Evolutionary conservation across 495 filamentous ascomycete species (phyloP).

Genomic region (Penicillium coprophilum): DNA sequence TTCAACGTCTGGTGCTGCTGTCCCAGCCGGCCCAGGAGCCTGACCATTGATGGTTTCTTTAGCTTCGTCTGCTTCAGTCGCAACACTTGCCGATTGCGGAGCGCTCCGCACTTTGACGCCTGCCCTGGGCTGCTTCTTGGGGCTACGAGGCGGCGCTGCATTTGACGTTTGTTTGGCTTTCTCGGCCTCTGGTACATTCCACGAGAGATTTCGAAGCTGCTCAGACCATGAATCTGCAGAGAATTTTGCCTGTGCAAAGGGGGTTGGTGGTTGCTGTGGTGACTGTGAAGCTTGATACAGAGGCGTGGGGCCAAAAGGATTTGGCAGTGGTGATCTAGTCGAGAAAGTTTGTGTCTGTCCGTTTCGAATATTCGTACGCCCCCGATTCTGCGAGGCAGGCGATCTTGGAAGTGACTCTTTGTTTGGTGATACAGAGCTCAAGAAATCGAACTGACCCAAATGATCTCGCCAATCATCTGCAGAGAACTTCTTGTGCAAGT

Average conservation of each 20-base stretch:
- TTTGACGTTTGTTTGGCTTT: conserved; percentile 28
- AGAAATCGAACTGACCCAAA: conserved; percentile 52
- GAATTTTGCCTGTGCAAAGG: conserved; percentile 53
- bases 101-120: conserved; percentile 27
- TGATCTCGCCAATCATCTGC: conserved; percentile 59
- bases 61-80: conserved; percentile 47
- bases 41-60: conserved; percentile 30
- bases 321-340: conserved; percentile 18
- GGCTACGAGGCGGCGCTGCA: conserved; percentile 36
- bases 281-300: neutral
- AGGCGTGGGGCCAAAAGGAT: conserved; percentile 15
- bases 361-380: conserved; percentile 24
- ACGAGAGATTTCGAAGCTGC: conserved; percentile 60
- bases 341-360: conserved; percentile 16
- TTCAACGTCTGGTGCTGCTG: conserved; percentile 26
- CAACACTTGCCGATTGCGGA: conserved; percentile 39
- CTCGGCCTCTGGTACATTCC: conserved; percentile 42
- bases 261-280: conserved; percentile 26
- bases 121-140: conserved; percentile 35
- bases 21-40: conserved; percentile 12
- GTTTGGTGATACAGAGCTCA: conserved; percentile 39
- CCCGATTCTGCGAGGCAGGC: conserved; percentile 36
- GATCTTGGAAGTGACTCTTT: conserved; percentile 36
- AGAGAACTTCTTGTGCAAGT: conserved; percentile 74
- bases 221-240: conserved; percentile 64